phyloP scores from a whole-genome alignment of 306 rosid genomes.

The Dalbergia oliveri region DNA sequence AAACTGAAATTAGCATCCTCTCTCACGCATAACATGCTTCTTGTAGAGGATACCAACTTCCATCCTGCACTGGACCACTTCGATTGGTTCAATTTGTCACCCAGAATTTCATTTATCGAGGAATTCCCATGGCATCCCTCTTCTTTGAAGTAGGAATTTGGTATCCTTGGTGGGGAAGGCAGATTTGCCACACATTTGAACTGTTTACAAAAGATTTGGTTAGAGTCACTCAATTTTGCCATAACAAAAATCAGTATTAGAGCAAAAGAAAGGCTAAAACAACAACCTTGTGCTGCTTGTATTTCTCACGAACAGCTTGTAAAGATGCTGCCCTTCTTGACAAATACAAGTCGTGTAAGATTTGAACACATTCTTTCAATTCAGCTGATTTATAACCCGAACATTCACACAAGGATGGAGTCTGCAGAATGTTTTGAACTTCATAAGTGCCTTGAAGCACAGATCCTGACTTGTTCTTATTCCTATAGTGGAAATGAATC shows the following conservation, averaged over 20 bases:
- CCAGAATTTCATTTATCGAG: neutral
- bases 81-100: neutral
- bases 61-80: neutral
- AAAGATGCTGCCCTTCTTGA: conserved; percentile 72
- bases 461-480: neutral
- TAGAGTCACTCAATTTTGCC: conserved; percentile 11
- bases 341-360: conserved; percentile 73
- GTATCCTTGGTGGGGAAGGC: conserved; percentile 78
- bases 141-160: conserved; percentile 57
- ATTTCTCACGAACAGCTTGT: conserved; percentile 74
- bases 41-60: neutral
- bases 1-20: neutral
- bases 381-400: conserved; percentile 63
- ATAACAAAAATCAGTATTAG: neutral
- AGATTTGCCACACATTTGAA: conserved; percentile 71
- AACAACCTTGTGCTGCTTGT: conserved; percentile 78
- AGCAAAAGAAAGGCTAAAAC: neutral
- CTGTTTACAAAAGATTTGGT: conserved; percentile 53
- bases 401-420: conserved; percentile 50
- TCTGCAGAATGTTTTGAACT: conserved; percentile 49
- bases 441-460: conserved; percentile 10
- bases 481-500: neutral
- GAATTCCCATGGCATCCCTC: neutral
- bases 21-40: neutral
- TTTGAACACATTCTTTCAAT: conserved; percentile 66